phyloP scores from a whole-genome alignment of 768 basidiomycete genomes.

The Dioszegia crocea region DNA sequence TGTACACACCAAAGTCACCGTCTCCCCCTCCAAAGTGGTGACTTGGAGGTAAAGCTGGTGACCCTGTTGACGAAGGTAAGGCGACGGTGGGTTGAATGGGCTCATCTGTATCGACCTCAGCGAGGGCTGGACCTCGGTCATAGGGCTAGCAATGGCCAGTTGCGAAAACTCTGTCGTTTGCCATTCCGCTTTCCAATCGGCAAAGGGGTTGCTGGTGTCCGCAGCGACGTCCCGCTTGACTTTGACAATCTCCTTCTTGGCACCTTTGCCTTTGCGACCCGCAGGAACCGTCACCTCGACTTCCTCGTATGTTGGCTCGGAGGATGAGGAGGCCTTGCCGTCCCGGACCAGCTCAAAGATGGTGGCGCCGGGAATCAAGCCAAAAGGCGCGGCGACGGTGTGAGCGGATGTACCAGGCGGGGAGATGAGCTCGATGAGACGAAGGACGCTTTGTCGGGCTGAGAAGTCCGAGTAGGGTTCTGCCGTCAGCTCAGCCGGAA shows the following conservation, averaged over 20 bases:
- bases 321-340: constrained; percentile 26
- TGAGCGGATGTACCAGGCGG: constrained; percentile 37
- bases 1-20: constrained; percentile 50
- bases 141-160: constrained; percentile 33
- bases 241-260: constrained; percentile 41
- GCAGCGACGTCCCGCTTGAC: constrained; percentile 21
- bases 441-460: constrained; percentile 51
- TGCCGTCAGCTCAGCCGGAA: constrained; percentile 12
- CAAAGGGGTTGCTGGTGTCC: constrained; percentile 42
- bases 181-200: constrained; percentile 41
- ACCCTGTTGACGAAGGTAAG: constrained; percentile 51
- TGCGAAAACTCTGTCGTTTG: constrained; percentile 14
- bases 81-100: constrained; percentile 53
- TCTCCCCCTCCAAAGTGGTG: constrained; percentile 52
- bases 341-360: constrained; percentile 50
- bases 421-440: constrained; percentile 46
- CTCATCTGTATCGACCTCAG: constrained; percentile 50
- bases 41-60: constrained; percentile 53
- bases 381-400: constrained; percentile 33
- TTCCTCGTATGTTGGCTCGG: constrained; percentile 25
- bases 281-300: constrained; percentile 34
- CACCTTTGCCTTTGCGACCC: constrained; percentile 43
- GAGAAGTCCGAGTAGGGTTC: constrained; percentile 51
- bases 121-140: constrained; percentile 33
- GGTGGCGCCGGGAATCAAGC: constrained; percentile 41